Conservation (phyloP, 331 rosid genomes). For the Cydonia oblonga region DNA sequence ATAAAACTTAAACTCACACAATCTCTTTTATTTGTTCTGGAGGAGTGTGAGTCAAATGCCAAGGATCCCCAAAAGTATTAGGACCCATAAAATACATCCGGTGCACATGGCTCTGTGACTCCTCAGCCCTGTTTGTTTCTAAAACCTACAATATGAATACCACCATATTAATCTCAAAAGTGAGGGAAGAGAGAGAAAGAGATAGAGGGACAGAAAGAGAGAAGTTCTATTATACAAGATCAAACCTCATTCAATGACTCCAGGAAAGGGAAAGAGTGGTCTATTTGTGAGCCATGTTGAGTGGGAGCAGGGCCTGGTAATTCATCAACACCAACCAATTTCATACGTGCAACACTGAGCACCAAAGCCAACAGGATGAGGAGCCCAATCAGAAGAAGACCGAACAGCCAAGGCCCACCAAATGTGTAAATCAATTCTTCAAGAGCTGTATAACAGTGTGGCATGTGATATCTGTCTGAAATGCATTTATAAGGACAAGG, state of each 20-base stretch:
- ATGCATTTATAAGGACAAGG: conserved; percentile 91
- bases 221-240: neutral
- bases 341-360: conserved; percentile 92
- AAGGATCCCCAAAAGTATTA: conserved; percentile 88
- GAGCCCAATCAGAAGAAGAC: conserved; percentile 72
- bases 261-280: conserved; percentile 87
- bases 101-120: conserved; percentile 92
- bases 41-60: conserved; percentile 91
- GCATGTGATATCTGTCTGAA: conserved; percentile 96
- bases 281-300: conserved; percentile 69
- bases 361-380: conserved; percentile 84
- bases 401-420: conserved; percentile 97
- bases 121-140: conserved; percentile 98
- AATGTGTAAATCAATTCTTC: conserved; percentile 93
- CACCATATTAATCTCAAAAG: neutral
- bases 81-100: conserved; percentile 99
- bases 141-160: conserved; percentile 45
- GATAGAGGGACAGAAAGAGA: neutral
- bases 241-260: conserved; percentile 88
- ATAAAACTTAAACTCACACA: conserved; percentile 51
- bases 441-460: conserved; percentile 85
- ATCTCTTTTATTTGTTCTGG: conserved; percentile 86
- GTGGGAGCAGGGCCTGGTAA: conserved; percentile 60
- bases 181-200: neutral
- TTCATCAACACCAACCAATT: conserved; percentile 92